Conservation (phyloP, 306 rosid species). For the Canavalia ensiformis region DNA sequence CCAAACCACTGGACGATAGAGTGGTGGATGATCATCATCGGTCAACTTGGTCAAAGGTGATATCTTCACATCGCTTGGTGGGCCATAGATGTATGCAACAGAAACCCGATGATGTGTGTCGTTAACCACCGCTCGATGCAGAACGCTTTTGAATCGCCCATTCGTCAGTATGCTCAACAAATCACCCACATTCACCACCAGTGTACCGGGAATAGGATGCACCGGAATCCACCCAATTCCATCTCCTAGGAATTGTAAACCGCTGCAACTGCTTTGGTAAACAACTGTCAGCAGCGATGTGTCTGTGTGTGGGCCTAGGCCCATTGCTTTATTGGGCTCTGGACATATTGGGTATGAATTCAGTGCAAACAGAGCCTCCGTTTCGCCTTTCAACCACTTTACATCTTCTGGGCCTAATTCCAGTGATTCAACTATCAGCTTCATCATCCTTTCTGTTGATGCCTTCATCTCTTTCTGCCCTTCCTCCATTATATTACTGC, state of each 20-base stretch:
- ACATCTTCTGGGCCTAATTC: conserved; percentile 45
- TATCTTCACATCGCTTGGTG: conserved; percentile 48
- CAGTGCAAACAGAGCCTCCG: conserved; percentile 40
- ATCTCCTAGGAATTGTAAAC: conserved; percentile 52
- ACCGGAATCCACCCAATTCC: conserved; percentile 58
- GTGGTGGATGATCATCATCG: conserved; percentile 44
- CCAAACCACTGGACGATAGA: conserved; percentile 57
- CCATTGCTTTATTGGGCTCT: conserved; percentile 59
- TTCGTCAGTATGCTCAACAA: conserved; percentile 60
- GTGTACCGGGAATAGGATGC: conserved; percentile 49
- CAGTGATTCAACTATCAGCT: conserved; percentile 51
- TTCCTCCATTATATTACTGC: conserved; percentile 56
- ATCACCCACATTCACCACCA: conserved; percentile 61
- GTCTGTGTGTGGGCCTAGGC: conserved; percentile 69
- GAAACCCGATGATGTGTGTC: conserved; percentile 49
- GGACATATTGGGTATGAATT: conserved; percentile 71
- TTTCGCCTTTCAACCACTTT: conserved; percentile 47
- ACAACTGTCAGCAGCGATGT: conserved; percentile 63
- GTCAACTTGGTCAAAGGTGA: conserved; percentile 45
- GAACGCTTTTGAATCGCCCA: conserved; percentile 47
- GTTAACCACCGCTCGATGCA: conserved; percentile 62
- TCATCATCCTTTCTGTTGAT: conserved; percentile 40
- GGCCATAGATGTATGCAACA: conserved; percentile 56
- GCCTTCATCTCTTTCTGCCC: conserved; percentile 56
- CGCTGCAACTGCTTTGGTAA: conserved; percentile 44